Evolutionary conservation across 83 land plant species (phyloP).

Genomic region (Isoetes engelmannii): DNA sequence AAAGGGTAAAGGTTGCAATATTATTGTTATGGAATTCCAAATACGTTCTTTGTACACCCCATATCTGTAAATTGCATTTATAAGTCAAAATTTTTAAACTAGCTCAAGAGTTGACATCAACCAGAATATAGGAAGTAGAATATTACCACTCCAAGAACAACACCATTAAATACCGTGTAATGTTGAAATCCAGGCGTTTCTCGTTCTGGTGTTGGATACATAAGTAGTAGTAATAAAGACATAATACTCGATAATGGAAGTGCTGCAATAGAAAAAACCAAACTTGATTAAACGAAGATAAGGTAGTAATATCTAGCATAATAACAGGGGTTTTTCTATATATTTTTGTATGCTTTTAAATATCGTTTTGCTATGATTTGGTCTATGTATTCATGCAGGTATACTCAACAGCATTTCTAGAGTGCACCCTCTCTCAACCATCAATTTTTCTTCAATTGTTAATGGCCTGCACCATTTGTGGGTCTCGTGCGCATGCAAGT

Average conservation of each 20-base stretch:
- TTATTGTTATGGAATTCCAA: conserved; percentile 50
- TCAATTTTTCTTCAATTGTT: too few species aligned
- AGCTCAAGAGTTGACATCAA: background rate
- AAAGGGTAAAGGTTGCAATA: conserved; percentile 33
- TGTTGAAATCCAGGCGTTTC: conserved; percentile 90
- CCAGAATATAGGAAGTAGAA: background rate
- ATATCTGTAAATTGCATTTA: conserved; percentile 40
- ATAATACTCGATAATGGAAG: conserved; percentile 63
- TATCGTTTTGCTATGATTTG: too few species aligned
- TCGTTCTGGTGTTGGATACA: conserved; percentile 83
- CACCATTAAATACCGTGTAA: conserved; percentile 83
- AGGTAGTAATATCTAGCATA: too few species aligned
- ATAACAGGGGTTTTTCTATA: too few species aligned
- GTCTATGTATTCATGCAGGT: too few species aligned
- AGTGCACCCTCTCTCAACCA: too few species aligned
- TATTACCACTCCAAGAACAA: conserved; percentile 85
- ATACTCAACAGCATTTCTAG: too few species aligned
- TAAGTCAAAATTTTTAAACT: background rate
- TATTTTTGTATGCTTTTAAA: too few species aligned
- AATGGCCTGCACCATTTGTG: too few species aligned
- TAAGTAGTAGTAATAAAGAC: conserved; percentile 63
- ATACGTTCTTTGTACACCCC: conserved; percentile 69
- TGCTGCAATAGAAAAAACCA: conserved; percentile 42
- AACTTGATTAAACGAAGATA: background rate
- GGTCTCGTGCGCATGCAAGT: too few species aligned